A percentile compares a stretch with the other conserved stretches of the same genome.
phyloP scores from a whole-genome alignment of 352 stramenopile genomes.

The Pythium volutum region DNA sequence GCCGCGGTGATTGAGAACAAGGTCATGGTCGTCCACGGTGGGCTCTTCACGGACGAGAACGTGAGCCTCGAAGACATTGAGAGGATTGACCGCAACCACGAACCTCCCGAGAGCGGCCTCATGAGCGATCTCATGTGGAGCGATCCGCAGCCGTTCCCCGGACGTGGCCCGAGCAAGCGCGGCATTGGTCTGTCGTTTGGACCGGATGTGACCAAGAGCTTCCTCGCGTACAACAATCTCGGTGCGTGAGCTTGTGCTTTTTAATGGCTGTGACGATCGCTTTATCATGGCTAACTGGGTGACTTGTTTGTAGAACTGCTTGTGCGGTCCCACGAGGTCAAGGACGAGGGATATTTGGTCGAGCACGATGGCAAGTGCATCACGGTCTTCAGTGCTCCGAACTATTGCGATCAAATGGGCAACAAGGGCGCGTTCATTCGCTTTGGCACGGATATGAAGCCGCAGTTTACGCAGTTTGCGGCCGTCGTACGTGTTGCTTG shows the following conservation, averaged over 20 bases:
- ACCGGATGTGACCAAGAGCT: slow-evolving; percentile 96
- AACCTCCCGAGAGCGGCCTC: slow-evolving; percentile 92
- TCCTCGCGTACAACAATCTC: slow-evolving; percentile 96
- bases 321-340: slow-evolving; percentile 98
- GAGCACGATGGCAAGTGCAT: slow-evolving; percentile 99
- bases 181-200: slow-evolving; percentile 98
- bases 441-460: slow-evolving; percentile 95
- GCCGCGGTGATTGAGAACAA: slow-evolving; percentile 92
- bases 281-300: neutral
- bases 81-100: slow-evolving; percentile 94
- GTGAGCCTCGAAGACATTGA: slow-evolving; percentile 94
- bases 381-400: slow-evolving; percentile 99
- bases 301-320: slow-evolving; percentile 77
- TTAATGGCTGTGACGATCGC: neutral
- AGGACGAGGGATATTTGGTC: slow-evolving; percentile 98
- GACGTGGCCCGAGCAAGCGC: slow-evolving; percentile 93
- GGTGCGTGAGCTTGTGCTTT: slow-evolving; percentile 36
- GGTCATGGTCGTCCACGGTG: slow-evolving; percentile 97
- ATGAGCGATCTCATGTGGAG: slow-evolving; percentile 93
- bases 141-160: slow-evolving; percentile 97
- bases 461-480: slow-evolving; percentile 95
- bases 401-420: slow-evolving; percentile 99
- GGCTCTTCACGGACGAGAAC: slow-evolving; percentile 93
- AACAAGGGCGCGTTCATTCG: slow-evolving; percentile 99
- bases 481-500: slow-evolving; percentile 67